A percentile compares a stretch with the other conserved stretches of the same genome.
These are phyloP conservation scores for Rhipidocladum racemiflorum DNA, from an alignment of 176 grass and related monocot species.

Conservation along the genomic window DNA sequence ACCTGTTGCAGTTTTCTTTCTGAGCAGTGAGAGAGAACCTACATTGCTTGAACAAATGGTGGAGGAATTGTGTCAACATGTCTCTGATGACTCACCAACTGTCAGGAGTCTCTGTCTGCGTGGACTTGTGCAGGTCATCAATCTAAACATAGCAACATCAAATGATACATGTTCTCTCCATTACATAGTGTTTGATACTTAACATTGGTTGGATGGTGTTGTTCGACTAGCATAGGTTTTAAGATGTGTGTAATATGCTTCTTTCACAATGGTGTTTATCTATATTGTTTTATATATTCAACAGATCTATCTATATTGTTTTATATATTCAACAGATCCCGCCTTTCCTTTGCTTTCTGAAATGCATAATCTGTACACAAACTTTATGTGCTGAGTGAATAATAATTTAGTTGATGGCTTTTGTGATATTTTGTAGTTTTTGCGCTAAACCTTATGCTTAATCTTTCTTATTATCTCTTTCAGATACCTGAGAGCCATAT, in stretches of 20 bases:
- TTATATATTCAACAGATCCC: constrained; percentile 12
- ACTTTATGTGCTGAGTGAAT: constrained; percentile 16
- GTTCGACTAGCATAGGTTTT: constrained; percentile 18
- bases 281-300: constrained; percentile 8
- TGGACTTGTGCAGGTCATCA: constrained; percentile 77
- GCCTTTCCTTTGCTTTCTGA: not conserved
- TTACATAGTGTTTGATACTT: constrained; percentile 20
- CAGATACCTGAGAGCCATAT: constrained; percentile 89
- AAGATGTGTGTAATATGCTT: not conserved
- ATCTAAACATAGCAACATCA: not conserved
- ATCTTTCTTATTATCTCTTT: constrained; percentile 31
- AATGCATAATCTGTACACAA: not conserved
- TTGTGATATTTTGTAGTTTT: not conserved
- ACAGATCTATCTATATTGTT: not conserved
- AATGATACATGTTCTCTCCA: constrained; percentile 23
- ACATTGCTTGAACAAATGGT: constrained; percentile 83
- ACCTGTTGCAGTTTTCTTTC: constrained; percentile 29
- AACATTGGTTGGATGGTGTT: constrained; percentile 31
- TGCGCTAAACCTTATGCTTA: constrained; percentile 15
- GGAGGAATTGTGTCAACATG: constrained; percentile 87
- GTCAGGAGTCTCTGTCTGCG: constrained; percentile 84
- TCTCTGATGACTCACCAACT: constrained; percentile 88
- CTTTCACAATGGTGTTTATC: not conserved
- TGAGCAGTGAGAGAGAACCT: constrained; percentile 68
- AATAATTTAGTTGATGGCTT: constrained; percentile 16